Evolutionary conservation across 192 early-diverging fungal species (phyloP).

Genomic region (Chytriomyces confervae): DNA sequence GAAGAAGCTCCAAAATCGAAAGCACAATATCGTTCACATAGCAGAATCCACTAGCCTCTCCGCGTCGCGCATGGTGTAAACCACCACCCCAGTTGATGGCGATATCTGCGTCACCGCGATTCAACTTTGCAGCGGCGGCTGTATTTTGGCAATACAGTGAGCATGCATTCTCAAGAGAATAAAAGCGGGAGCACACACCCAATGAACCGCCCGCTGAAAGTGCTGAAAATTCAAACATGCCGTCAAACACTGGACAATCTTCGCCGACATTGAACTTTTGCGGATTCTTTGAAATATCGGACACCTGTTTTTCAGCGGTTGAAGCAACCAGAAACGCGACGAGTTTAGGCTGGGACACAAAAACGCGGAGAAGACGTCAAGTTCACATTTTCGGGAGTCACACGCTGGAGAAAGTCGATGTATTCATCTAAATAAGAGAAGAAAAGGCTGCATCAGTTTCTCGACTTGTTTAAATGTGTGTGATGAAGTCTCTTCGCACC

Average conservation of each 20-base stretch:
- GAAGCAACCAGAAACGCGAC: conserved; percentile 5
- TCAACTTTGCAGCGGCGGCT: conserved; percentile 87
- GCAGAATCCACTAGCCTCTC: conserved; percentile 94
- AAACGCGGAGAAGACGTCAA: conserved; percentile 45
- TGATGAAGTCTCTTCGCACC: conserved; percentile 11
- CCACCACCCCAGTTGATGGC: conserved; percentile 99
- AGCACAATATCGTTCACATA: conserved; percentile 99
- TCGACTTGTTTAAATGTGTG: not conserved
- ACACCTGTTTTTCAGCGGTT: conserved; percentile 11
- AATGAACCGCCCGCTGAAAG: conserved; percentile 78
- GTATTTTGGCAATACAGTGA: not conserved
- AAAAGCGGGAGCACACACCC: not conserved
- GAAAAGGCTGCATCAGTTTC: not conserved
- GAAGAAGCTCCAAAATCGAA: conserved; percentile 85
- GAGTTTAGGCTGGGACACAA: conserved; percentile 12
- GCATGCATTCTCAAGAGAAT: not conserved
- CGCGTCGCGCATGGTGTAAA: conserved; percentile 88
- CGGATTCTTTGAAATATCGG: conserved; percentile 63
- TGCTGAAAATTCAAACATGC: conserved; percentile 93
- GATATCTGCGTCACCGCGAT: conserved; percentile 82
- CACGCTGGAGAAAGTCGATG: conserved; percentile 89
- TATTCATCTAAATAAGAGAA: conserved; percentile 73
- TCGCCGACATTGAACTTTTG: conserved; percentile 87
- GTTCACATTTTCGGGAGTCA: conserved; percentile 57
- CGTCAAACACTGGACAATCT: conserved; percentile 97